Evolutionary conservation across 225 moss, liverwort and hornwort genomes (phyloP).

Genomic region (Polytrichum formosum): DNA sequence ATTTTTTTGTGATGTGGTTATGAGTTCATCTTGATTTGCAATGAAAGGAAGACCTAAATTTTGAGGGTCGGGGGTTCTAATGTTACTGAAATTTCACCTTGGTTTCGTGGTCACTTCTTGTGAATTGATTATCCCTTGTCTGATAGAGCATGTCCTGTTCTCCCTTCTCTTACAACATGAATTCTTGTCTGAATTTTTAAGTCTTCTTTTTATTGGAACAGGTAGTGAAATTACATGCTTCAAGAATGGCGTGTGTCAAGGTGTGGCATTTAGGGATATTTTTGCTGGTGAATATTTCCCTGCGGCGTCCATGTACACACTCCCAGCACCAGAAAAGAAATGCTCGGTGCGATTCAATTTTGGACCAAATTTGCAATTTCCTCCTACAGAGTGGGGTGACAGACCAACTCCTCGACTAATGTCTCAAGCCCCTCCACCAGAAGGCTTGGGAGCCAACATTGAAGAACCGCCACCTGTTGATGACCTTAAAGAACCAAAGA

Average conservation of each 20-base stretch:
- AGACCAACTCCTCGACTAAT: slow-evolving; percentile 73
- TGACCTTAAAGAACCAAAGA: slow-evolving; percentile 45
- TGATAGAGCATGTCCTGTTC: too few relatives aligned
- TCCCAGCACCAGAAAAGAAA: slow-evolving; percentile 67
- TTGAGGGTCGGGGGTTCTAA: too few relatives aligned
- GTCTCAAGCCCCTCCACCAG: slow-evolving; percentile 73
- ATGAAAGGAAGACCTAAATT: too few relatives aligned
- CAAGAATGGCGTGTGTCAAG: slow-evolving; percentile 82
- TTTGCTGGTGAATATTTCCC: slow-evolving; percentile 87
- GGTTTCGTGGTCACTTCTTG: too few relatives aligned
- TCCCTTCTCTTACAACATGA: too few relatives aligned
- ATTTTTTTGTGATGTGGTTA: too few relatives aligned
- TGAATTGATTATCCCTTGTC: too few relatives aligned
- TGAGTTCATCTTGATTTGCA: too few relatives aligned
- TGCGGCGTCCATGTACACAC: slow-evolving; percentile 97
- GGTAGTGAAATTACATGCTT: slow-evolving; percentile 90
- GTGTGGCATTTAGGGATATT: slow-evolving; percentile 72
- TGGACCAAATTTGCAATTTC: slow-evolving; percentile 80
- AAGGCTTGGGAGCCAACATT: slow-evolving; percentile 49
- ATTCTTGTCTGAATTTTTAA: too few relatives aligned
- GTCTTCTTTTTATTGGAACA: slow-evolving; percentile 19
- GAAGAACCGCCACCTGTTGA: slow-evolving; percentile 53
- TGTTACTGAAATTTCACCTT: too few relatives aligned
- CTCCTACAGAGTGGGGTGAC: slow-evolving; percentile 68
- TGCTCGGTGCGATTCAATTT: slow-evolving; percentile 91